Evolutionary conservation across 805 yeast genomes (phyloP), one percentile per base, ranked within the genome.

Genomic region (Myxozyma monticola): DNA sequence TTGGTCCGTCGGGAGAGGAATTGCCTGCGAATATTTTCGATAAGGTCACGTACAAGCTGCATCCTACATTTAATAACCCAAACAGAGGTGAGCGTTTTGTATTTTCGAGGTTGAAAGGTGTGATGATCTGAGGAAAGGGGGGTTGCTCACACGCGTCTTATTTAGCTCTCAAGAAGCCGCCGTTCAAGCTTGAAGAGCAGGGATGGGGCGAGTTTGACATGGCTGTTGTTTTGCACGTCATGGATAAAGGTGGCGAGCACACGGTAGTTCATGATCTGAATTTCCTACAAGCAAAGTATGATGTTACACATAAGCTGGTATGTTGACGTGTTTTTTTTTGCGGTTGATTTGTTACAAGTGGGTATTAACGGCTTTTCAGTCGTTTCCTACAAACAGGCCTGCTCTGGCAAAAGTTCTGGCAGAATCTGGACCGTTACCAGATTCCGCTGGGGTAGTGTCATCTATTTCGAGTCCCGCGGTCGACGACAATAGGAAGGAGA

Each of bases 121-220:
- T 7, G 9, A 6, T 18, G 9, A 15, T 30, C n/a, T n/a, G n/a
- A n/a, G n/a, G n/a, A n/a, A n/a, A n/a, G n/a, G n/a, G n/a, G n/a
- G 44, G n/a, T 30, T 24, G 25, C 22, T 5, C 4, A 18, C 22
- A 24, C 6, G 9, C 20, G 20, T 4, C 6, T 10, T 14, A 15
- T n/a, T 22, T 34, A 61, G 75, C 84, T 10, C 68, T 88, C 65
- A 87, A 85, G 64, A 83, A 83, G 63, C 79, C 85, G 8, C 99
- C 99, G 9, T 91, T 90, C 71, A 78, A 71, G 64, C 84, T 91
- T 49, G 86, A 81, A 63, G 99, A 91, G 68, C 84, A 88, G 71
- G 99, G 99, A 44, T 91, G 99, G 98, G 99, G 98, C 67, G 98
- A 91, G 60, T 91, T 91, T 64, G 96, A 90, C 65, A 77, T 93